These are phyloP conservation scores for Fusarium chaquense DNA, from an alignment of 2,329 filamentous ascomycete species.

Conservation along the genomic window DNA sequence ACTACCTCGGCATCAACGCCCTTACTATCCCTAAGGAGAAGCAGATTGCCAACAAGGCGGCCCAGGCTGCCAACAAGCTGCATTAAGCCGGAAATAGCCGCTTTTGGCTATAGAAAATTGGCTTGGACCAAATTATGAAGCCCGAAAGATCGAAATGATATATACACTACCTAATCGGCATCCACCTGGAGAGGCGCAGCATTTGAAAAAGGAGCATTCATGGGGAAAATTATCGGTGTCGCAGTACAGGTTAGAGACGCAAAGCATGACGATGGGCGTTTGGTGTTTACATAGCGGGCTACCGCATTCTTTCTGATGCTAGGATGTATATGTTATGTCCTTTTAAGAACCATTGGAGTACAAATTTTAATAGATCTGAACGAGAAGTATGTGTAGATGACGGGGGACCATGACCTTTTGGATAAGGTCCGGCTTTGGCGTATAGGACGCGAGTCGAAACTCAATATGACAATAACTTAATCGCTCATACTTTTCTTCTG, in stretches of 20 bases:
- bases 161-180: conserved; percentile 31
- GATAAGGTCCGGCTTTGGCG: conserved; percentile 34
- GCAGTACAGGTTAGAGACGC: conserved; percentile 32
- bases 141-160: conserved; percentile 11
- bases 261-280: conserved; percentile 48
- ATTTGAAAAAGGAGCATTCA: conserved; percentile 22
- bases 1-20: conserved; percentile 93
- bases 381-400: conserved; percentile 38
- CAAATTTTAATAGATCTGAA: conserved; percentile 48
- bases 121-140: neutral
- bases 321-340: conserved; percentile 24
- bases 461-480: conserved; percentile 15
- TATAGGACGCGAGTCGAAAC: conserved; percentile 14
- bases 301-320: conserved; percentile 43
- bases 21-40: conserved; percentile 82
- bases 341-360: conserved; percentile 34
- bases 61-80: conserved; percentile 54
- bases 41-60: conserved; percentile 65
- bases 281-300: conserved; percentile 40
- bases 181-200: conserved; percentile 33
- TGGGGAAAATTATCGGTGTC: conserved; percentile 32
- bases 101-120: neutral
- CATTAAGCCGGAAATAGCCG: conserved; percentile 41
- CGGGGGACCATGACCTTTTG: conserved; percentile 23
- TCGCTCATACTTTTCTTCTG: neutral